Base-by-base conservation (phyloP, 441 rosid genomes). In the Melastoma candidum region DNA sequence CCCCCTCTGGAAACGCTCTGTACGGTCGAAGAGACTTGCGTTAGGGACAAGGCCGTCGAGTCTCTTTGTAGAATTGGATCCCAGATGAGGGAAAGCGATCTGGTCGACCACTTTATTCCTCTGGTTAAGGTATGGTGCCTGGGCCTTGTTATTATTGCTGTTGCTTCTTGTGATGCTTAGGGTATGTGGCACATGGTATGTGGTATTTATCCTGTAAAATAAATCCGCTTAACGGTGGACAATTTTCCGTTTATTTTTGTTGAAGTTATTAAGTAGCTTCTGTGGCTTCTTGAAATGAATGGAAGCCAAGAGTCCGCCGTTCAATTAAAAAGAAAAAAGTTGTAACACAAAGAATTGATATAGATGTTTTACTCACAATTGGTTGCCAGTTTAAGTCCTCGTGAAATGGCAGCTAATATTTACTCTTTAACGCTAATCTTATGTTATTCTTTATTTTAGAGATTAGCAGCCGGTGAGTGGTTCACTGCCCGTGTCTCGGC, bases 401-500 rank as follows among this genome's bases (percentile, higher is more conserved):
- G 41, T 36, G 41, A 36, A 36, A 36, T 36, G 41, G 7, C 41
- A 6, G 6, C 41, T 36, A 36, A 36, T 36, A 6, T 36, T 36
- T 36, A 4, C 8, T 36, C 6, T 26, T 27, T 10, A 22, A 29
- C 43, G 0, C 41, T 25, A 0, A 12, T 22, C 55, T 52, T 26
- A n/a, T 26, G 36, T 36, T 52, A 36, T 52, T 7, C 36, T 32
- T 26, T 6, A 12, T 36, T 59, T 48, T 74, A 85, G 98, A 82
- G 98, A 61, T 61, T 92, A 59, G 97, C 95, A 8, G 77, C 79
- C 50, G 97, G 94, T 14, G 95, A 88, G 66, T 92, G 98, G 98
- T 92, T 92, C 74, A 85, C 97, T 11, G 95, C 98, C 57, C 77
- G 97, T 52, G 95, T 92, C 69, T 92, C 97, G 0, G 75, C 97